Conservation (phyloP, 768 basidiomycete genomes). For the Amanita molliuscula region DNA sequence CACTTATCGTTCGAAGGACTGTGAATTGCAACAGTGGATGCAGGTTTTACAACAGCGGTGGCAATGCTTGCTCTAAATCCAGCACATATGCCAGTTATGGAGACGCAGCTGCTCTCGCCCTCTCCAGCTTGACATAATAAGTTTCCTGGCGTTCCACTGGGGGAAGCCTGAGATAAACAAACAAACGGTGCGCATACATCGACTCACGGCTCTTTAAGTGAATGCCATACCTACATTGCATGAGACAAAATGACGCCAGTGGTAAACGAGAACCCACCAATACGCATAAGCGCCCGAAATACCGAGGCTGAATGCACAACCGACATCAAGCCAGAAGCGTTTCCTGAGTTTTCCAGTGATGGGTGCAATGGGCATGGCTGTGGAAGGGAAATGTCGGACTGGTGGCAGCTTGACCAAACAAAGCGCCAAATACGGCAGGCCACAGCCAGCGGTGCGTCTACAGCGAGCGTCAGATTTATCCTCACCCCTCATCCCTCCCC, state of each 20-base stretch:
- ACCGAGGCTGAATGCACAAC: slow-evolving; percentile 68
- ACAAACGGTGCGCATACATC: slow-evolving; percentile 2
- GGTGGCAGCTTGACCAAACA: slow-evolving; percentile 14
- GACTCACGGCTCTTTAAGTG: slow-evolving; percentile 70
- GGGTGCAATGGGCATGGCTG: slow-evolving; percentile 72
- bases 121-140: slow-evolving; percentile 81
- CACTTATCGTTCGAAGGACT: slow-evolving; percentile 1
- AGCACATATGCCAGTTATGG: slow-evolving; percentile 7
- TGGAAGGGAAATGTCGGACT: slow-evolving; percentile 31
- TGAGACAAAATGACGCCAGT: slow-evolving; percentile 8
- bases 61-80: slow-evolving; percentile 14
- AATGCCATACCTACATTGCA: slow-evolving; percentile 62
- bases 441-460: slow-evolving; percentile 1
- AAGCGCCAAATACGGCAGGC: slow-evolving; percentile 11
- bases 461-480: slow-evolving; percentile 16
- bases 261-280: slow-evolving; percentile 53
- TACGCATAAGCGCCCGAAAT: slow-evolving; percentile 64
- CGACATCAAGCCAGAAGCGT: slow-evolving; percentile 79
- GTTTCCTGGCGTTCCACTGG: slow-evolving; percentile 77
- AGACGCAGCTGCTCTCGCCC: slow-evolving; percentile 29
- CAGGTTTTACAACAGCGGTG: not conserved
- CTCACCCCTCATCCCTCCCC: slow-evolving; percentile 9
- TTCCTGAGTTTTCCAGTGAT: slow-evolving; percentile 94
- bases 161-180: slow-evolving; percentile 5
- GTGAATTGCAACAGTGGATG: slow-evolving; percentile 1